phyloP scores from a whole-genome alignment of 768 basidiomycete genomes.

The Tylopilus intermedius region DNA sequence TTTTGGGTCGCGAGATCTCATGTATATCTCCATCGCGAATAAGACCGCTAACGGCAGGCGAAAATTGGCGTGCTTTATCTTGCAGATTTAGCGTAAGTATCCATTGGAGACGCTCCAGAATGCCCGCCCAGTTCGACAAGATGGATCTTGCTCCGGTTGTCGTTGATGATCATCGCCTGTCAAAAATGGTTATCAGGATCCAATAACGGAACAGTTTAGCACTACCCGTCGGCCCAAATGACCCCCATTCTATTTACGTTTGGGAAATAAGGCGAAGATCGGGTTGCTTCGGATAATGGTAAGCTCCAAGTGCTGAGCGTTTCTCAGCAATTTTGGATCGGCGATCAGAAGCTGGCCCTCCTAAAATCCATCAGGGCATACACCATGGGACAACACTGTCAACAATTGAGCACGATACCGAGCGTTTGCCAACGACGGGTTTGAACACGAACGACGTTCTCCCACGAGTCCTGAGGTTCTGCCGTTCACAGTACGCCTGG shows the following conservation, averaged over 20 bases:
- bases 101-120: no score
- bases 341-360: constrained; percentile 39
- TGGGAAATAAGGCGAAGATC: constrained; percentile 19
- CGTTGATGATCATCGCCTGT: background rate
- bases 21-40: no score
- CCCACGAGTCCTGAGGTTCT: constrained; percentile 15
- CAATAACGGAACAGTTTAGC: background rate
- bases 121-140: background rate
- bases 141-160: background rate
- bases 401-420: no score
- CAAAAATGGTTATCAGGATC: background rate
- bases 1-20: no score
- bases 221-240: constrained; percentile 9
- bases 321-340: constrained; percentile 42
- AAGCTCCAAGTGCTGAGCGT: constrained; percentile 40
- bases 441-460: constrained; percentile 28
- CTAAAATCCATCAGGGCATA: constrained; percentile 20
- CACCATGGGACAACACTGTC: constrained; percentile 2
- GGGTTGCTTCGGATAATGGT: constrained; percentile 37
- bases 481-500: constrained; percentile 28
- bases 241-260: constrained; percentile 33
- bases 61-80: no score
- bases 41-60: no score
- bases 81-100: no score
- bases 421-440: constrained; percentile 18